phyloP scores from a whole-genome alignment of 305 asterid species.

The Euphrasia arctica region DNA sequence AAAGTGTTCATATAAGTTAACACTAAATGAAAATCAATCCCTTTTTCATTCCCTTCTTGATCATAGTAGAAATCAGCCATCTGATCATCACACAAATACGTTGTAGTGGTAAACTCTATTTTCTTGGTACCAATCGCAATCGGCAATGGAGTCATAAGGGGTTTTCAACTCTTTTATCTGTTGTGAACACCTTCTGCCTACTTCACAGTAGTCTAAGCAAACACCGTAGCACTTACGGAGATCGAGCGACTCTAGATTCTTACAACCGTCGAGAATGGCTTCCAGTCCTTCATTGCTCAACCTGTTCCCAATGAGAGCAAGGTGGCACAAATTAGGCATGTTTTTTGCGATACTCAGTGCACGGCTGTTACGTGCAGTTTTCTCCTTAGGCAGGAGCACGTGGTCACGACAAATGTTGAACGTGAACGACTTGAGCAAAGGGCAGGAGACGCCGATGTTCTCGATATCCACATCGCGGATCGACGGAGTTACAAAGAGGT shows the following conservation, averaged over 20 bases:
- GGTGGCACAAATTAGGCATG: constrained; percentile 41
- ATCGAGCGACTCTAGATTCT: constrained; percentile 40
- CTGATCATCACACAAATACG: too few species aligned
- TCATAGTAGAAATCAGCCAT: too few species aligned
- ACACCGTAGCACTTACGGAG: constrained; percentile 23
- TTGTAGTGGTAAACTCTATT: too few species aligned
- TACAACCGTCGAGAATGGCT: constrained; percentile 45
- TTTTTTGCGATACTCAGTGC: constrained; percentile 36
- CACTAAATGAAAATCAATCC: too few species aligned
- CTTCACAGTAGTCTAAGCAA: constrained; percentile 22
- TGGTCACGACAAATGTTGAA: constrained; percentile 20
- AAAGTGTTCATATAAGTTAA: too few species aligned
- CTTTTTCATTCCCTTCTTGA: too few species aligned
- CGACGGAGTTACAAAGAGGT: too few species aligned
- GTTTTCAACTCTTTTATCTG: constrained; percentile 23
- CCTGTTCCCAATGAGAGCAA: constrained; percentile 26
- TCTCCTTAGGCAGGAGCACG: too few species aligned
- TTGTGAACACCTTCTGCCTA: constrained; percentile 28
- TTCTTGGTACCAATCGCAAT: too few species aligned
- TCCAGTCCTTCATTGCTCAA: constrained; percentile 30
- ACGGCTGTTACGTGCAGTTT: constrained; percentile 3
- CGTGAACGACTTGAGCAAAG: constrained; percentile 38
- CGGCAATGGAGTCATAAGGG: too few species aligned
- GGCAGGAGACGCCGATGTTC: constrained; percentile 39
- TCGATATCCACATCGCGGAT: too few species aligned